Base-by-base conservation (phyloP, 768 basidiomycete genomes). In the Lentinula lateritia region DNA sequence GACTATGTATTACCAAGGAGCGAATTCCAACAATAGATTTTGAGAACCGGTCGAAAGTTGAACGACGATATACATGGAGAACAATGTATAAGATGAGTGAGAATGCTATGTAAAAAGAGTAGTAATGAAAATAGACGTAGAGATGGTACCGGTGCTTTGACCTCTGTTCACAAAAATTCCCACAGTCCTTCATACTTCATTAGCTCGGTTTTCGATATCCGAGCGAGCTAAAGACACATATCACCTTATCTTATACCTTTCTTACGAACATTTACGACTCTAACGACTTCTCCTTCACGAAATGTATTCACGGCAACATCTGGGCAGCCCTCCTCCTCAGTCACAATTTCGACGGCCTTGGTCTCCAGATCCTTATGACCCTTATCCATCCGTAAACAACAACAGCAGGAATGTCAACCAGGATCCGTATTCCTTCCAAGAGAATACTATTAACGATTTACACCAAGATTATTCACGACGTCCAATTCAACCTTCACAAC, bases 301-400 rank as follows among this genome's bases (percentile, higher is more conserved):
- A 48, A 48, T 50, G 58, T 58, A 35, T 48, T 58, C 58, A 58
- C 58, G 58, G 20, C 58, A 58, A 50, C 58, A 50, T 58, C 58
- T 58, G 45, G 58, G 50, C 45, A 58, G 58, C 61, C 69, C 75
- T 53, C 71, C 69, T 60, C 80, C 84, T 63, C 82, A 84, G 59
- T 83, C 84, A 23, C 81, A 80, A 52, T 81, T 84, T 68, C 83
- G 81, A 58, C 76, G 85, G 23, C 86, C 86, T 60, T 87, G 86
- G 86, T 87, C 86, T 55, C 86, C 86, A 62, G 83, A 86, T 66
- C 77, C 78, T 20, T 77, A 78, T 64, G 78, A 82, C 61, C 76
- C 81, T 13, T 68, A 75, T 56, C 76, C 78, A 43, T 71, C 74
- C 18, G 67, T 59, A 46, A 62, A 61, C 50, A 61, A 45, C 42